Conservation (phyloP, 139 green algal species). For the Chlorella sp. region DNA sequence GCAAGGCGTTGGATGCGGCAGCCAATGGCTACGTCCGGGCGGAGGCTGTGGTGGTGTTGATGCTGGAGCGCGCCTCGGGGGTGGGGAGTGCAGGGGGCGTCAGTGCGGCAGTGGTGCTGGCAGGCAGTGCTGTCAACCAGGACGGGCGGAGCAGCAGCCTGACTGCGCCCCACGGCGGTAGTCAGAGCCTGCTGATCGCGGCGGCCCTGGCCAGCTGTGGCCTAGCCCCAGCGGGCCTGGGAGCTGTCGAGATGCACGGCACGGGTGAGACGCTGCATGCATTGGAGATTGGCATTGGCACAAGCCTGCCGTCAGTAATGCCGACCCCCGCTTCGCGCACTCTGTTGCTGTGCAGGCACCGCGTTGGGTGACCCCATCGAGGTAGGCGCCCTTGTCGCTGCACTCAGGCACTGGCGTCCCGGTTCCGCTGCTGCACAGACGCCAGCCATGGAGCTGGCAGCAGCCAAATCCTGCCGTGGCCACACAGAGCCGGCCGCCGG, state of each 20-base stretch:
- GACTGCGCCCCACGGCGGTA: constrained; percentile 58
- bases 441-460: constrained; percentile 26
- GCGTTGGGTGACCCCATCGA: constrained; percentile 87
- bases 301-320: neutral
- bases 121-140: constrained; percentile 46
- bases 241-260: constrained; percentile 59
- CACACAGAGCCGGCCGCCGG: constrained; percentile 84
- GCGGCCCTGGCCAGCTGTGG: constrained; percentile 18
- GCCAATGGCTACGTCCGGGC: constrained; percentile 57
- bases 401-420: too few species aligned
- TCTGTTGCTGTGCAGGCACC: constrained; percentile 46
- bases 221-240: constrained; percentile 23
- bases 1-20: constrained; percentile 48
- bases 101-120: neutral
- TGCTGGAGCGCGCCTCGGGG: constrained; percentile 7
- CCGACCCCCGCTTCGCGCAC: too few species aligned
- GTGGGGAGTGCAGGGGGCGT: too few species aligned
- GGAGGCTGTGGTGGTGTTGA: constrained; percentile 47
- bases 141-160: constrained; percentile 50
- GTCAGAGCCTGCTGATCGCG: constrained; percentile 43
- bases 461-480: constrained; percentile 75
- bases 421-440: too few species aligned
- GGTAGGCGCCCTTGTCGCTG: constrained; percentile 56
- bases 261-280: constrained; percentile 26
- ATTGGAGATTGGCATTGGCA: neutral